These are phyloP conservation scores for Jacaranda copaia DNA, from an alignment of 257 asterid species.

Conservation along the genomic window DNA sequence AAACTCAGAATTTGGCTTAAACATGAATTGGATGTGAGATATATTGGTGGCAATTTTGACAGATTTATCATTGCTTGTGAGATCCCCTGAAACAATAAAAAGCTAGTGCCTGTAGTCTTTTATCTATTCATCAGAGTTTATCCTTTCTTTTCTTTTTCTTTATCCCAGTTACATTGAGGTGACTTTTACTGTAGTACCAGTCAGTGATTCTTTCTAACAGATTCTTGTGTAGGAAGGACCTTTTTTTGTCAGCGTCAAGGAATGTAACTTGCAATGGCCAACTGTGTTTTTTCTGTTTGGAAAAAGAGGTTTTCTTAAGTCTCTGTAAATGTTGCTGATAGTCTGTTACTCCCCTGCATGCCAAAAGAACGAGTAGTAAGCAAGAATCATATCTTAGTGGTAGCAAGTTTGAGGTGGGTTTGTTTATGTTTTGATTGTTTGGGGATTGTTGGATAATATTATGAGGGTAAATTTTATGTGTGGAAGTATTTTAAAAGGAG, in stretches of 20 bases:
- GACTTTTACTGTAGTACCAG: constrained; percentile 33
- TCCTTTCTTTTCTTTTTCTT: constrained; percentile 16
- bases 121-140: not conserved
- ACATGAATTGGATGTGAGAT: constrained; percentile 29
- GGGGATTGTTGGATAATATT: too few species aligned
- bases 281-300: not conserved
- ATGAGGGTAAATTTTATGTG: too few species aligned
- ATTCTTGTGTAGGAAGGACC: constrained; percentile 23
- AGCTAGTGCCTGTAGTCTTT: not conserved
- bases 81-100: constrained; percentile 25
- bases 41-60: constrained; percentile 37
- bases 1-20: constrained; percentile 37
- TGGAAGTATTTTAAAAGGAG: too few species aligned
- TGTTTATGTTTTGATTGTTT: too few species aligned
- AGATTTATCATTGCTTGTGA: constrained; percentile 36
- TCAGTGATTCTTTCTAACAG: constrained; percentile 41
- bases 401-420: too few species aligned
- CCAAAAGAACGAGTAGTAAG: too few species aligned
- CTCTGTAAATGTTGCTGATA: too few species aligned
- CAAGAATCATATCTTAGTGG: too few species aligned
- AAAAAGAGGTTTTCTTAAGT: not conserved
- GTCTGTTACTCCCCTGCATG: too few species aligned
- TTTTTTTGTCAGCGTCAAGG: constrained; percentile 12
- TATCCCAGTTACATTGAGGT: constrained; percentile 24
- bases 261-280: constrained; percentile 32